These are phyloP conservation scores for Alternaria rosae DNA, from an alignment of 2,329 filamentous ascomycete genomes.

Conservation along the genomic window DNA sequence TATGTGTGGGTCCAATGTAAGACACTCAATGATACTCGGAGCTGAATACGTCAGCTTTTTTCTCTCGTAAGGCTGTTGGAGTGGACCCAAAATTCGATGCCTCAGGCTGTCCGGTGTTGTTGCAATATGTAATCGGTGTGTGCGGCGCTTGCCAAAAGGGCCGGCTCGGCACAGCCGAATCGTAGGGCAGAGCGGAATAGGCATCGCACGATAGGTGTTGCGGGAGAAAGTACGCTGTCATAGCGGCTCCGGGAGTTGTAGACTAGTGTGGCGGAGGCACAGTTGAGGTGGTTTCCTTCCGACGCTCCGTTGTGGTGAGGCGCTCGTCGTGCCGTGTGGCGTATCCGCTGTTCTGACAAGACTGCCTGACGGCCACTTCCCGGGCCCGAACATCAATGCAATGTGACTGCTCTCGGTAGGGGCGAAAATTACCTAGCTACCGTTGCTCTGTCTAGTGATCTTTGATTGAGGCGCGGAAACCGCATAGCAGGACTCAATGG, in stretches of 20 bases:
- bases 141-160: conserved; percentile 13
- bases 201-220: conserved; percentile 7
- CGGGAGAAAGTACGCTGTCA: background rate
- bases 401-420: conserved; percentile 26
- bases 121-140: conserved; percentile 6
- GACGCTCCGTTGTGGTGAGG: conserved; percentile 23
- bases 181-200: background rate
- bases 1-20: conserved; percentile 9
- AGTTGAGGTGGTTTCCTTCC: conserved; percentile 12
- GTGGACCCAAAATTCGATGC: conserved; percentile 4
- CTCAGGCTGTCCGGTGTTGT: conserved; percentile 10
- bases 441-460: conserved; percentile 18
- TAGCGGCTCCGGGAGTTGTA: conserved; percentile 6
- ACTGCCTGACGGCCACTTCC: conserved; percentile 26
- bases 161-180: conserved; percentile 5
- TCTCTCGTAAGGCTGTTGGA: conserved; percentile 1
- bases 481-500: conserved; percentile 17
- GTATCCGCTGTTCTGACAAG: conserved; percentile 23
- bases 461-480: conserved; percentile 30
- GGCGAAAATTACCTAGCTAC: conserved; percentile 20
- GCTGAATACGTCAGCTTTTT: background rate
- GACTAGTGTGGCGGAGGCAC: conserved; percentile 29
- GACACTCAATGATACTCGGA: conserved; percentile 5
- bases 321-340: conserved; percentile 31
- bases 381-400: conserved; percentile 24